Percentiles rank a stretch among this genome's conserved stretches.
Conservation (phyloP, 257 asterid genomes). For the Solanum clarkiae region DNA sequence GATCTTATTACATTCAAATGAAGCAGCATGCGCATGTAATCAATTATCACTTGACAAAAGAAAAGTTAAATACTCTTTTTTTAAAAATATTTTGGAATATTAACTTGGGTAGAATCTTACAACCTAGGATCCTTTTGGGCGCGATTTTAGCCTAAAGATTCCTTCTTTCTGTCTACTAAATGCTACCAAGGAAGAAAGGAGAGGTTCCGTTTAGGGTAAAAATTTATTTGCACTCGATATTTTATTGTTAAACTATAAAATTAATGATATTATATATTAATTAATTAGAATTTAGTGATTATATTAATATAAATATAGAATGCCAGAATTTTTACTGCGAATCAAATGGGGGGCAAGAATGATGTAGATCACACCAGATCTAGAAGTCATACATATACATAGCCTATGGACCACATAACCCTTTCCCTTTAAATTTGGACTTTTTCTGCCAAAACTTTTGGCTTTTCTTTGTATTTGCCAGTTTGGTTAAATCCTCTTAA, state of each 20-base stretch:
- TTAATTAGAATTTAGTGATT: not conserved
- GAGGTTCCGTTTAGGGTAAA: not conserved
- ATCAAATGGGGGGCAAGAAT: not conserved
- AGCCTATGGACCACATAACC: slow-evolving; percentile 37
- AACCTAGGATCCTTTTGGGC: not conserved
- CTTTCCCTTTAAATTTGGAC: not conserved
- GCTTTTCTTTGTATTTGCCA: not conserved
- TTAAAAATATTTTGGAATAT: no score
- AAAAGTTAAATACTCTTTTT: no score
- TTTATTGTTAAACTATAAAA: no score
- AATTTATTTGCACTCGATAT: no score
- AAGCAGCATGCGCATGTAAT: not conserved
- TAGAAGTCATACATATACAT: slow-evolving; percentile 10
- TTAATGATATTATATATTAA: no score
- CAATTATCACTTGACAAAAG: not conserved
- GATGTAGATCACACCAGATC: slow-evolving; percentile 26
- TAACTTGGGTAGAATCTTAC: not conserved
- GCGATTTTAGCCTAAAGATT: not conserved
- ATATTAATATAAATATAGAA: not conserved
- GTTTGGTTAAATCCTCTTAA: not conserved
- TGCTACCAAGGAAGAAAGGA: not conserved
- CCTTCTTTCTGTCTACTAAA: not conserved
- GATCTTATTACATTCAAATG: not conserved
- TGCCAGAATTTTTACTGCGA: not conserved
- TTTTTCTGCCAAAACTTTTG: not conserved